Evolutionary conservation across 73 alveolate species (phyloP), one percentile per base, ranked within the genome.

Genomic region (Paramecium primaurelia): DNA sequence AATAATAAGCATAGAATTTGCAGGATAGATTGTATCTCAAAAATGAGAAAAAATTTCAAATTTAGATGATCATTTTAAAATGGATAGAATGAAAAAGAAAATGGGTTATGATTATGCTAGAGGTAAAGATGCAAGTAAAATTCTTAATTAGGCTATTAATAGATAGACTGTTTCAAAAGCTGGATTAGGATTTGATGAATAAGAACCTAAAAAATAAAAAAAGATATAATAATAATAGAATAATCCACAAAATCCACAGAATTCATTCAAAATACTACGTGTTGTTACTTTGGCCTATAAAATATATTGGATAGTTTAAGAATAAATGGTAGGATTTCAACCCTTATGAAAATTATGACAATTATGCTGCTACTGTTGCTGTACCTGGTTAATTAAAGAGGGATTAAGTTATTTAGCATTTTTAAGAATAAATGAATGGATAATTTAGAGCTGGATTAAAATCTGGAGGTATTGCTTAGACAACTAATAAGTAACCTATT

Each of bases 1-100:
- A 59, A 37, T 96, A 14, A 71, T 71, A 71, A 92, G 71, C n/a
- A 80, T 96, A 7, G 97, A 96, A 75, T 58, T 92, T 26, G 86
- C 95, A 11, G 92, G 94, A 8, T 69, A 94, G 45, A 75, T 92
- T 69, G 96, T 94, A 11, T 75, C 94, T 16, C 75, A 49, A 8
- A 95, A 96, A 22, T 86, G 93, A 54, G 96, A 92, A 60, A 93
- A 93, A 20, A 54, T 96, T 45, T 97, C 98, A 8, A 80, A 68
- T 96, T 14, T 83, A 12, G 98, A 95, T 47, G 38, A 83, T 11
- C 20, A 88, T 12, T 94, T 94, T 49, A 96, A 86, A 86, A 92
- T 84, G 45, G 59, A 59, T 47, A 58, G 96, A 30, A 30, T 38
- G 87, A 92, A 92, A 77, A 91, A 92, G 49, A 77, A 86, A 20